Conservation (phyloP, 257 asterid species). For the Hygrophila difformis region DNA sequence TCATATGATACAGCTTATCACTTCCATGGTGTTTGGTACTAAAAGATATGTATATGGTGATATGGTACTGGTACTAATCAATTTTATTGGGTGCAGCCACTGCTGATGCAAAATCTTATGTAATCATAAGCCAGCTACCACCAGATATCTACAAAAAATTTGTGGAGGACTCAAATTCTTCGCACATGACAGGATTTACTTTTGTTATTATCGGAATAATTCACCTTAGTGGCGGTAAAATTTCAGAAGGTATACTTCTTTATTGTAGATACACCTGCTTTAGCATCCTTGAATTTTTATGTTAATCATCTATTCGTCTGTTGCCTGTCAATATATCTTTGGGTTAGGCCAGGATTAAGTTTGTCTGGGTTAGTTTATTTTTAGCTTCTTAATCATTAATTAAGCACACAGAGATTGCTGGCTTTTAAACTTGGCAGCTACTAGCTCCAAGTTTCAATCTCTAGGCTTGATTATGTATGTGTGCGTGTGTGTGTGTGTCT, state of each 20-base stretch:
- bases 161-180: conserved; percentile 53
- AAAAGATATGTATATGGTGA: too few relatives aligned
- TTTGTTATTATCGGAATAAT: conserved; percentile 62
- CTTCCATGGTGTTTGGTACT: background rate
- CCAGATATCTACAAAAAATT: conserved; percentile 44
- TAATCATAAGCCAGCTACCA: conserved; percentile 62
- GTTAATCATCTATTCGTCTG: background rate
- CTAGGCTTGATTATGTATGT: too few relatives aligned
- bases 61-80: background rate
- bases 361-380: background rate
- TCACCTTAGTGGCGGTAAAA: conserved; percentile 72
- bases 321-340: background rate
- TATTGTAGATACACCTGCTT: background rate
- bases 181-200: conserved; percentile 59
- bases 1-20: too few relatives aligned
- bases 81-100: conserved; percentile 33
- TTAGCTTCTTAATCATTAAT: background rate
- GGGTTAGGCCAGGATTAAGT: background rate
- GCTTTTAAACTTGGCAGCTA: background rate
- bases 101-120: conserved; percentile 70
- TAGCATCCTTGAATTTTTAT: background rate
- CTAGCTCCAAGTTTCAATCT: too few relatives aligned
- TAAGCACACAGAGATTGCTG: background rate
- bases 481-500: too few relatives aligned
- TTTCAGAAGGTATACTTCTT: conserved; percentile 60